Evolutionary conservation across 2,329 filamentous ascomycete genomes (phyloP).

Genomic region (Xylariales sp.): DNA sequence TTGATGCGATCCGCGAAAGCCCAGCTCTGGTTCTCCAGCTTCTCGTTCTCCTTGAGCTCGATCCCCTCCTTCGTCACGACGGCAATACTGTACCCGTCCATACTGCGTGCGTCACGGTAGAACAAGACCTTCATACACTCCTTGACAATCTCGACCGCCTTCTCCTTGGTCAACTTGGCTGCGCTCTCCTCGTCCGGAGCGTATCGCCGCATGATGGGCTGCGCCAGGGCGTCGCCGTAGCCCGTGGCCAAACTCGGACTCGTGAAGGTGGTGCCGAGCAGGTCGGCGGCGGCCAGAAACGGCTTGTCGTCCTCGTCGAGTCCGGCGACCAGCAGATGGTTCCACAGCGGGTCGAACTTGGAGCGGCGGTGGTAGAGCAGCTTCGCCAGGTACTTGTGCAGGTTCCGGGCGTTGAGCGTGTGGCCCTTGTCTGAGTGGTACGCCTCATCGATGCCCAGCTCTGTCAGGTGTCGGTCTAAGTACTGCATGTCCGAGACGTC

Average conservation of each 20-base stretch:
- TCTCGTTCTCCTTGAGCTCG: constrained; percentile 76
- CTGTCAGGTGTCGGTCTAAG: constrained; percentile 83
- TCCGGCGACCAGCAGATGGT: constrained; percentile 86
- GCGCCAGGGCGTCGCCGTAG: constrained; percentile 86
- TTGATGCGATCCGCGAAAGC: constrained; percentile 92
- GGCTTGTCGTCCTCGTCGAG: constrained; percentile 75
- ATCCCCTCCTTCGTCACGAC: constrained; percentile 87
- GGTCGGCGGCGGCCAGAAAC: constrained; percentile 87
- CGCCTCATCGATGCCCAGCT: constrained; percentile 83
- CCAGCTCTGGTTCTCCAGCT: constrained; percentile 95
- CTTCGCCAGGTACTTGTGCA: constrained; percentile 95
- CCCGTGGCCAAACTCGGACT: constrained; percentile 87
- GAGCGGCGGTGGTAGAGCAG: constrained; percentile 92
- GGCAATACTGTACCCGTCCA: constrained; percentile 88
- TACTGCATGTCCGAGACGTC: constrained; percentile 99
- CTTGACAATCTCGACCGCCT: constrained; percentile 75
- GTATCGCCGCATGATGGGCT: constrained; percentile 80
- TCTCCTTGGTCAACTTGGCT: constrained; percentile 65
- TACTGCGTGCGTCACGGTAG: constrained; percentile 90
- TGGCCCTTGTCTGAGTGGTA: constrained; percentile 55
- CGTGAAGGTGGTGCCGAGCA: constrained; percentile 88
- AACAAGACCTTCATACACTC: constrained; percentile 98
- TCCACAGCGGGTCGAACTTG: constrained; percentile 97
- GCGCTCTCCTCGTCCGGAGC: constrained; percentile 81
- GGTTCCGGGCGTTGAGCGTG: constrained; percentile 80